Percentiles rank a stretch among this genome's conserved stretches.
These are phyloP conservation scores for Dysphania ambrosioides DNA, from an alignment of 148 eudicot genomes.

Conservation along the genomic window DNA sequence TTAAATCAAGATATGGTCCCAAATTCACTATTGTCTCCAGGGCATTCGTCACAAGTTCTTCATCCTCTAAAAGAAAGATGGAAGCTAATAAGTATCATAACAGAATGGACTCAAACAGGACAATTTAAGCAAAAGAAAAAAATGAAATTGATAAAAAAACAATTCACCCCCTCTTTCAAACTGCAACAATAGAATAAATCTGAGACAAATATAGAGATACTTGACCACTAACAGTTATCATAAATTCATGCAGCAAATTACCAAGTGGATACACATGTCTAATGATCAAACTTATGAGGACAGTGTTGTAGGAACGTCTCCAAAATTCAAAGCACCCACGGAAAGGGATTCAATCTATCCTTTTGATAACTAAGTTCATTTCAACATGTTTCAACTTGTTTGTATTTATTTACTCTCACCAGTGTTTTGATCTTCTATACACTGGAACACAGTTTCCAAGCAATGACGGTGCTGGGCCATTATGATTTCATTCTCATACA, in stretches of 20 bases:
- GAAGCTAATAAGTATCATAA: constrained; percentile 11
- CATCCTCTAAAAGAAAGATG: constrained; percentile 63
- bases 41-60: constrained; percentile 94
- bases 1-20: constrained; percentile 81
- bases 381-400: neutral
- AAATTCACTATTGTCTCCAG: constrained; percentile 90
- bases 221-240: too few relatives aligned
- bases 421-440: constrained; percentile 73
- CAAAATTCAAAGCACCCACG: neutral
- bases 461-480: constrained; percentile 95
- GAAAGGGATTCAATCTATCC: neutral
- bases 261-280: neutral
- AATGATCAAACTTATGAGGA: neutral
- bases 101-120: neutral
- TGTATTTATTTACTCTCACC: constrained; percentile 34
- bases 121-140: too few relatives aligned
- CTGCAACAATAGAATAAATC: too few relatives aligned
- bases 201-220: too few relatives aligned
- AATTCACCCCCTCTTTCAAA: too few relatives aligned
- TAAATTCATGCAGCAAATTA: too few relatives aligned
- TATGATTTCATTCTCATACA: constrained; percentile 84
- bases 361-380: neutral
- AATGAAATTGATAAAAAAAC: neutral
- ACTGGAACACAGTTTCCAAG: constrained; percentile 80
- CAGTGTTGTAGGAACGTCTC: neutral